These are phyloP conservation scores for Gelatoporia subvermispora DNA, from an alignment of 768 basidiomycete genomes.

Conservation along the genomic window DNA sequence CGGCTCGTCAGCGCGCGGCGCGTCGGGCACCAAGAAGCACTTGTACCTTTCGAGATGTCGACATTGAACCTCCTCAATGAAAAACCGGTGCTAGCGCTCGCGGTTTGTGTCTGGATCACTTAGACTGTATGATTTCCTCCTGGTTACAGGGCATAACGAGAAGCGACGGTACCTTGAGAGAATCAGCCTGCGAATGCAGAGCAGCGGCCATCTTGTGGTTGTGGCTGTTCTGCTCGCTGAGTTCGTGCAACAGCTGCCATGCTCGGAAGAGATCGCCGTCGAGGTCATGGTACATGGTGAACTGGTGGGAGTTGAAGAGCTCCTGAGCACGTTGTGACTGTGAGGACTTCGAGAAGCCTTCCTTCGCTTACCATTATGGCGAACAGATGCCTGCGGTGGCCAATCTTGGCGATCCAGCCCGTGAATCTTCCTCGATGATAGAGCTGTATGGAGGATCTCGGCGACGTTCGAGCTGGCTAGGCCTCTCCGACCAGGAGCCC, in stretches of 20 bases:
- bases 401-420: too few relatives aligned
- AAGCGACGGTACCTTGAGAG: constrained; percentile 62
- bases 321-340: neutral
- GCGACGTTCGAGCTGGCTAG: too few relatives aligned
- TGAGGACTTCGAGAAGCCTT: too few relatives aligned
- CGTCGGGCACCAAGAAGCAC: constrained; percentile 9
- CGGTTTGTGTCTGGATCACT: constrained; percentile 61
- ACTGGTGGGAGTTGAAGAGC: neutral
- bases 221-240: constrained; percentile 75
- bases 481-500: neutral
- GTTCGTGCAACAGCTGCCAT: constrained; percentile 77
- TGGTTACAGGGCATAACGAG: constrained; percentile 5
- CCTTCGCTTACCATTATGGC: too few relatives aligned
- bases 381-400: too few relatives aligned
- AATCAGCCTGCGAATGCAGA: constrained; percentile 62
- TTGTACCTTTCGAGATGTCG: constrained; percentile 75
- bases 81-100: constrained; percentile 67
- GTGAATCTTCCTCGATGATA: too few relatives aligned
- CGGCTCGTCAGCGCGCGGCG: constrained; percentile 24
- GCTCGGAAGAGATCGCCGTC: constrained; percentile 69
- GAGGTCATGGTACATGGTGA: constrained; percentile 36
- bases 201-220: constrained; percentile 73
- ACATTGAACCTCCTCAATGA: constrained; percentile 79
- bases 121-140: constrained; percentile 7
- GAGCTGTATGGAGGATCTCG: too few relatives aligned